Evolutionary conservation across 2,329 filamentous ascomycete genomes (phyloP).

Genomic region (Aspergillus tubingensis): DNA sequence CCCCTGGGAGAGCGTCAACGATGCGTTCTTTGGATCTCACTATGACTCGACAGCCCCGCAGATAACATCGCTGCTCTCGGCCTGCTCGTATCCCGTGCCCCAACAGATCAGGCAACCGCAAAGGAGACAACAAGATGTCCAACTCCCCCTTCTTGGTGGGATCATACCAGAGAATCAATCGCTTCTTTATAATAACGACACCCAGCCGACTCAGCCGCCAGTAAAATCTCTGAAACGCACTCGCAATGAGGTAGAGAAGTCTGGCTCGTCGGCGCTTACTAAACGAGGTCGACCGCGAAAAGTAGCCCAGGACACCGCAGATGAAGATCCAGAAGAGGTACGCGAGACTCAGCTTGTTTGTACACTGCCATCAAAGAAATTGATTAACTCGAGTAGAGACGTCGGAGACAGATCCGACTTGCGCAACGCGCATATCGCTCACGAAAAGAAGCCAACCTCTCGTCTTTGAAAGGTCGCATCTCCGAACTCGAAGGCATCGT

Average conservation of each 20-base stretch:
- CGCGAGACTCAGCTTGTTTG: background rate
- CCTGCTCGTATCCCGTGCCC: slow-evolving; percentile 23
- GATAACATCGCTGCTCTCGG: slow-evolving; percentile 21
- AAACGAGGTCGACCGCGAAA: slow-evolving; percentile 27
- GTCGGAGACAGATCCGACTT: slow-evolving; percentile 29
- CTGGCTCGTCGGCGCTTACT: slow-evolving; percentile 3
- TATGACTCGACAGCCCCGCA: slow-evolving; percentile 9
- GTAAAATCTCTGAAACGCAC: slow-evolving; percentile 6
- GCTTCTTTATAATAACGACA: background rate
- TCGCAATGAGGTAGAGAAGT: background rate
- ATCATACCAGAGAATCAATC: background rate
- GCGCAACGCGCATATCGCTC: slow-evolving; percentile 31
- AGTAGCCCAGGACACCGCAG: slow-evolving; percentile 9
- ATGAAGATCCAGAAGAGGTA: slow-evolving; percentile 24
- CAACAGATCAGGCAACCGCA: slow-evolving; percentile 4
- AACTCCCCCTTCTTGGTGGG: background rate
- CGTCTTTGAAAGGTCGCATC: slow-evolving; percentile 23
- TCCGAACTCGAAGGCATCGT: slow-evolving; percentile 21
- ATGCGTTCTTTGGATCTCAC: slow-evolving; percentile 1
- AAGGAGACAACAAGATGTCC: background rate
- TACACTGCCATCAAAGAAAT: background rate
- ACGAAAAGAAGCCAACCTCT: slow-evolving; percentile 26
- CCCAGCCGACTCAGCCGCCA: background rate
- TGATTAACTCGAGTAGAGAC: slow-evolving; percentile 17
- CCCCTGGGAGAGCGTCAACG: slow-evolving; percentile 12